Base-by-base conservation (phyloP, 1,139 yeast species). In the Groenewaldozyma sp. region DNA sequence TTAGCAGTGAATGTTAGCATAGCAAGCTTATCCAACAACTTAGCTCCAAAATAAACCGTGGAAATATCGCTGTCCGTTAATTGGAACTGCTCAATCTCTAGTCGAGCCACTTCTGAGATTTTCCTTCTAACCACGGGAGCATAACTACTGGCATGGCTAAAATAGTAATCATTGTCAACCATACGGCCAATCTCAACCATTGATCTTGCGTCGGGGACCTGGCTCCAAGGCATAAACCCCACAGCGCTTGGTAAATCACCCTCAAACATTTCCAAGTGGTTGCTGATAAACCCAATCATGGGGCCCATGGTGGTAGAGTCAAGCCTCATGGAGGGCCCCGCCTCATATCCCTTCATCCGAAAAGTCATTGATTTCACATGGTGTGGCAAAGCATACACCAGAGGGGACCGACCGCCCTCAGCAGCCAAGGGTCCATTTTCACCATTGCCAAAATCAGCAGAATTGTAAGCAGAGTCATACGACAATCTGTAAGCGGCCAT, bases 321-420 rank as follows among this genome's bases (percentile, higher is more conserved):
- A 33, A 78, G 58, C 13, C 60, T 52, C 35, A 78, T 64, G 7
- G 22, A 10, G 7, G 20, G 22, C 24, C 74, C 76, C 16, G 82
- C 74, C 28, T 64, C 55, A 2, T 61, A 50, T 2, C 55, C 46
- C 3, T 61, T 39, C 37, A 38, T 32, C 24, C 17, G n/a, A 9
- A 28, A 13, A 46, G 70, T 56, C 41, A 80, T 63, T 1, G 81
- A 68, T 20, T 60, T 65, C 31, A 71, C 64, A 44, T 81, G 91
- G 58, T 82, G 93, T 7, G 88, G 87, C 39, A 80, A 68, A 7
- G 82, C 82, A 58, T 74, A 82, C 7, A 78, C 58, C 34, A 82
- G 59, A 9, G 79, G 69, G 4, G 71, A 64, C 5, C 65, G 58
- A 9, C 79, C 71, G 3, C 58, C 20, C 11, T 29, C 33, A 22